Conservation (phyloP, 352 stramenopile species). For the Phytophthora colocasiae region DNA sequence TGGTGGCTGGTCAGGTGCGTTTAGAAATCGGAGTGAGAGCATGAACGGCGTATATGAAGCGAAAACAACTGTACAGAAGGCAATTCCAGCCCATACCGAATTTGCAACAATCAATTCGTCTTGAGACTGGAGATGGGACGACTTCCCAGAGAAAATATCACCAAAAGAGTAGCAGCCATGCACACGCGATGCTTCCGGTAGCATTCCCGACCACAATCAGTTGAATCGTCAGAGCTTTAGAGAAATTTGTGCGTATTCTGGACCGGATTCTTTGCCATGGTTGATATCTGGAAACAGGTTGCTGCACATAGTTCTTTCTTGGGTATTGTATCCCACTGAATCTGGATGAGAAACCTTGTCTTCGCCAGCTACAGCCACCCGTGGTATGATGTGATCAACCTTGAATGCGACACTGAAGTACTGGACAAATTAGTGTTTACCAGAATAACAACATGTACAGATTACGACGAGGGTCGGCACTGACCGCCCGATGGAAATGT, state of each 20-base stretch:
- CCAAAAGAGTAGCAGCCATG: constrained; percentile 16
- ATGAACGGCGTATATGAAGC: constrained; percentile 9
- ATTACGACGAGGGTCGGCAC: background rate
- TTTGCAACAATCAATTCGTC: constrained; percentile 18
- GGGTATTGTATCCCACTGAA: too few species aligned
- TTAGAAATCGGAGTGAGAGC: constrained; percentile 10
- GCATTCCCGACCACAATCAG: constrained; percentile 12
- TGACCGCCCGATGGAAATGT: constrained; percentile 49
- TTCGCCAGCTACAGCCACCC: too few species aligned
- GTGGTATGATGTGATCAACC: too few species aligned
- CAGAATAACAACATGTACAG: too few species aligned
- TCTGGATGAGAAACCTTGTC: too few species aligned
- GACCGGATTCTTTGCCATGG: too few species aligned
- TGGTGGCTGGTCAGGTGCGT: background rate
- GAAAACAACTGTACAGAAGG: constrained; percentile 13
- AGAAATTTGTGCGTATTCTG: too few species aligned
- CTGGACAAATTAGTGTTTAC: constrained; percentile 13
- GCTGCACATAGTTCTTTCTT: too few species aligned
- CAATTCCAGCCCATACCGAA: constrained; percentile 5
- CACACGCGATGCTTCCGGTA: constrained; percentile 13
- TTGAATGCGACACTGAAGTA: too few species aligned
- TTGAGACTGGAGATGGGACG: constrained; percentile 1
- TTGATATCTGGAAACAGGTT: too few species aligned
- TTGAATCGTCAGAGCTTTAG: too few species aligned
- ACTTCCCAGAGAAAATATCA: constrained; percentile 13